Evolutionary conservation across 768 basidiomycete species (phyloP).

Genomic region (Termitomyces sp.): DNA sequence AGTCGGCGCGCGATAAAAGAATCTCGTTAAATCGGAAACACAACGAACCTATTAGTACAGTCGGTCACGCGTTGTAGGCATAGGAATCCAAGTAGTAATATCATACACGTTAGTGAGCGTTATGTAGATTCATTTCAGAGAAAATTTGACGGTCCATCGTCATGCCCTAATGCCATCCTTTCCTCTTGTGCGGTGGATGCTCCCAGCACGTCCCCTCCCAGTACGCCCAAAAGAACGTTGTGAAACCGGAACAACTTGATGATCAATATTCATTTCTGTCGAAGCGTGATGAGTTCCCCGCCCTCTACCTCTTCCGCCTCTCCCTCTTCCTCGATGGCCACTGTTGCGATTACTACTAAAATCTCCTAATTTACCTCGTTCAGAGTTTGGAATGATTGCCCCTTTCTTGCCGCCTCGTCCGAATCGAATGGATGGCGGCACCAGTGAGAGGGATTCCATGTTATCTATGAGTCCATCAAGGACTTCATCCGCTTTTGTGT

Average conservation of each 20-base stretch:
- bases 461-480: conserved; percentile 47
- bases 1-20: neutral
- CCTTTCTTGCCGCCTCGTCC: conserved; percentile 61
- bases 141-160: neutral
- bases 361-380: conserved; percentile 7
- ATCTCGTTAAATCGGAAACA: neutral
- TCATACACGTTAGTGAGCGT: neutral
- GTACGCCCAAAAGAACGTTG: conserved; percentile 7
- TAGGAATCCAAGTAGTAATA: neutral
- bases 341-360: neutral
- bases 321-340: conserved; percentile 9
- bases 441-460: conserved; percentile 44
- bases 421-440: conserved; percentile 67
- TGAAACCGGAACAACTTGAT: neutral
- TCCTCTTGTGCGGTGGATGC: conserved; percentile 5
- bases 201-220: conserved; percentile 15
- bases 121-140: neutral
- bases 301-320: conserved; percentile 19
- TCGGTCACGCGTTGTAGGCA: neutral
- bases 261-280: conserved; percentile 13
- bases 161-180: neutral
- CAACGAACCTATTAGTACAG: too few relatives aligned
- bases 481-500: conserved; percentile 15
- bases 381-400: conserved; percentile 36
- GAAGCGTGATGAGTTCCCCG: neutral